These are phyloP conservation scores for Conticribra guillardii DNA, from an alignment of 108 stramenopile genomes.

Conservation along the genomic window DNA sequence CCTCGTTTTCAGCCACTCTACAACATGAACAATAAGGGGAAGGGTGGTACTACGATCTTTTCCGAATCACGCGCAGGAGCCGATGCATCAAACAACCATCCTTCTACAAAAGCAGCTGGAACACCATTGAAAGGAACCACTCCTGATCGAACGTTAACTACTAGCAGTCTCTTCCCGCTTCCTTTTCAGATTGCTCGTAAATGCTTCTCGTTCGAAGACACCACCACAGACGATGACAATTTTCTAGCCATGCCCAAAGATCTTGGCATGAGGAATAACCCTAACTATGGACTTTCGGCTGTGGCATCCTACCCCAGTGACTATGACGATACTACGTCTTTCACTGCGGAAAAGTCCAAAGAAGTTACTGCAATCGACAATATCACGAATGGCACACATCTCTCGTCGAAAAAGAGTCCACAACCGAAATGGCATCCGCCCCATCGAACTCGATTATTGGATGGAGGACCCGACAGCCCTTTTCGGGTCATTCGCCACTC, in stretches of 20 bases:
- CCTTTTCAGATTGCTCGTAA: constrained; percentile 39
- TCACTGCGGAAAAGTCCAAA: background rate
- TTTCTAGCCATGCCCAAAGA: constrained; percentile 18
- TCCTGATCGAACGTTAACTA: too few species aligned
- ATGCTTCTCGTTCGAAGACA: constrained; percentile 52
- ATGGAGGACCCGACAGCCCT: constrained; percentile 2
- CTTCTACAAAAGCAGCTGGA: too few species aligned
- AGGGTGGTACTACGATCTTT: too few species aligned
- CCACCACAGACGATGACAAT: constrained; percentile 36
- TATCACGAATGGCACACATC: background rate
- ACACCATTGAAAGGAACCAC: too few species aligned
- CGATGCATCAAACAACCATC: too few species aligned
- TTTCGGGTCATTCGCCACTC: constrained; percentile 20
- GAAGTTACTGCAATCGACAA: background rate
- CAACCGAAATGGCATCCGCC: constrained; percentile 6
- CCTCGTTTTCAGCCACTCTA: too few species aligned
- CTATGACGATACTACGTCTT: background rate
- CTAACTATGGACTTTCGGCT: constrained; percentile 32
- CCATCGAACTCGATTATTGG: background rate
- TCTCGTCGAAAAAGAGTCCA: constrained; percentile 1
- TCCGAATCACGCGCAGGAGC: too few species aligned
- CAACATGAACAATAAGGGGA: too few species aligned
- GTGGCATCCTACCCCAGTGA: constrained; percentile 34
- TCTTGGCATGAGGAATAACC: background rate
- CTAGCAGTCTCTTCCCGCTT: constrained; percentile 26